Base-by-base conservation (phyloP, 257 asterid species). In the Nicotiana sylvestris region DNA sequence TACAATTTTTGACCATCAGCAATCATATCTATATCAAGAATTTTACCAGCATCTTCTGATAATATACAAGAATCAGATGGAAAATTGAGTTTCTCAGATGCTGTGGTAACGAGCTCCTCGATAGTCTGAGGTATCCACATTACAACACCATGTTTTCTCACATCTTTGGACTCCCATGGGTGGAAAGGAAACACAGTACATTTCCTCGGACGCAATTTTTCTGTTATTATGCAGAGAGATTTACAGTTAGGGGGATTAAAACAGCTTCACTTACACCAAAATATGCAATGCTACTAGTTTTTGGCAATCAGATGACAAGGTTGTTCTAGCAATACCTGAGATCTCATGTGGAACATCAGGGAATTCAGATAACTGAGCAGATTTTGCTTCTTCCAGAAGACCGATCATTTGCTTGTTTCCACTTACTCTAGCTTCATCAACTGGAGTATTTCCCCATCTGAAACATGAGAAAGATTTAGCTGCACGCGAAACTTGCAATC, bases 371-470 rank as follows among this genome's bases (percentile, higher is more conserved):
- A 90, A 72, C 62, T 91, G 92, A 46, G 88, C 81, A 33, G 83
- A 85, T 82, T 86, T 93, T 56, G 98, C 94, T 84, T 89, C 97
- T 85, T 94, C 94, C 6, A 96, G 81, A 29, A 94, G 94, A 49
- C 82, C 68, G 35, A 94, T 91, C 90, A 93, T 76, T 83, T 88
- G 93, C 83, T 91, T 89, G 90, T 93, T 96, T 83, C 98, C 97
- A 15, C 92, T 89, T 66, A 84, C 85, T 84, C 87, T 86, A 64
- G 90, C 98, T 86, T 94, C 99, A 62, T 94, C 98, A 77, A 93
- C 65, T 78, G 99, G 92, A 64, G 95, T 93, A 81, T 93, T 90
- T 82, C 97, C 98, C 94, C 93, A 91, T 86, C 99, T 96, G 89
- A 82, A 83, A 81, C 83, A 79, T 39, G 21, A 81, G 4, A 46